Evolutionary conservation across 2,329 filamentous ascomycete genomes (phyloP), one percentile per base, ranked within the genome.

Genomic region (Paecilomyces dactylethromorphus): DNA sequence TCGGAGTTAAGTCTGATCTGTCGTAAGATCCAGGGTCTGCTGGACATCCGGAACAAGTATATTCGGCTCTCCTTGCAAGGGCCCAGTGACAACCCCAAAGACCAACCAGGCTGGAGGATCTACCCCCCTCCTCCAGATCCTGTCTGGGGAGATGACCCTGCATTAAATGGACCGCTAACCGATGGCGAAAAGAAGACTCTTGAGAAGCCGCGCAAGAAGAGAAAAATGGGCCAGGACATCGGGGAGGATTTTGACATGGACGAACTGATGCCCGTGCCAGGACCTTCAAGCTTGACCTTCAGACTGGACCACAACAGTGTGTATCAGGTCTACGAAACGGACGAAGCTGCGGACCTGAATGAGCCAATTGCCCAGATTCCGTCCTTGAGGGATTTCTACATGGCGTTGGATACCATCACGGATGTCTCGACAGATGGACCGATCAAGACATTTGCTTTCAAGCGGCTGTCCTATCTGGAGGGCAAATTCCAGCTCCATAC

Each of bases 401-500:
- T 96, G 81, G 93, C 97, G 70, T 79, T 99, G 26, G 94, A 99
- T 70, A 82, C 87, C 22, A 88, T 97, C 59, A 81, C 96, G 56
- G 87, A 88, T 59, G 86, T 95, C n/a, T 96, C 92, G 0, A 96
- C 92, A 0, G 93, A 99, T 70, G 94, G 94, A 0, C 94, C 94
- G 0, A 93, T 88, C 74, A 99, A 99, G 77, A 97, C 92, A 69
- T 97, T 97, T 74, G 93, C 94, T 1, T 99, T 96, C 74, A 88
- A 93, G 57, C 87, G 95, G 11, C 82, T 99, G 54, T 93, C 96
- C 68, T 99, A 97, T 71, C 80, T 99, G 8, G 94, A 99, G 77
- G 93, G 92, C 60, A 97, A 97, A 71, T 99, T 96, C 77, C 96
- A 97, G 71, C 82, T 99, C 22, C 97, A 99, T 71, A 85, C 87